These are phyloP conservation scores for Hypoxylon sp. DNA, from an alignment of 2,329 filamentous ascomycete genomes.

Conservation along the genomic window DNA sequence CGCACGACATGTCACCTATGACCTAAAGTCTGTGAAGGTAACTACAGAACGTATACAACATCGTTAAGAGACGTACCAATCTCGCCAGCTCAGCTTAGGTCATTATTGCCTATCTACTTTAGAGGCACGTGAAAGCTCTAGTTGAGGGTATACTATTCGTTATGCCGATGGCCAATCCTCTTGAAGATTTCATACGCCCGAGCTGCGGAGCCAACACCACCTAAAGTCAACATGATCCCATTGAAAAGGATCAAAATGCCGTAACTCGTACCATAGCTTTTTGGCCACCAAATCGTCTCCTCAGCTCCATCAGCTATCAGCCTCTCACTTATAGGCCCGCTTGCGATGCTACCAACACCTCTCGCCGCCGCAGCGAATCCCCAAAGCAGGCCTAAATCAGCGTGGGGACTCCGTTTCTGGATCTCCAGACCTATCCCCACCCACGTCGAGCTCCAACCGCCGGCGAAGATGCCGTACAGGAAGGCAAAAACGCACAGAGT, in stretches of 20 bases:
- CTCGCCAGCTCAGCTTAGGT: not conserved
- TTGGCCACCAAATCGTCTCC: conserved; percentile 27
- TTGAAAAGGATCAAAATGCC: conserved; percentile 37
- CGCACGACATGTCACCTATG: too few species aligned
- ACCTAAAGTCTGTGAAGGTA: too few species aligned
- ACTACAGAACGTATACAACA: not conserved
- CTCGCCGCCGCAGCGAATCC: conserved; percentile 38
- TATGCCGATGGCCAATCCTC: conserved; percentile 36
- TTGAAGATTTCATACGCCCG: conserved; percentile 29
- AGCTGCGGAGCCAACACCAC: conserved; percentile 29
- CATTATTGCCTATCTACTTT: not conserved
- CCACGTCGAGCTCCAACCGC: conserved; percentile 40
- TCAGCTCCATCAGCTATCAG: conserved; percentile 26
- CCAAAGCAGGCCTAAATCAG: conserved; percentile 38
- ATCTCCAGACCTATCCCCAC: conserved; percentile 37
- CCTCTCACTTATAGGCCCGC: conserved; percentile 38
- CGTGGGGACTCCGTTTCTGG: conserved; percentile 33
- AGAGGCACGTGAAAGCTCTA: not conserved
- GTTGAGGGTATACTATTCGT: not conserved
- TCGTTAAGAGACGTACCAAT: not conserved
- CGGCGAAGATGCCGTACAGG: conserved; percentile 37
- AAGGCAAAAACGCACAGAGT: conserved; percentile 38
- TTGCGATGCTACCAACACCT: conserved; percentile 36
- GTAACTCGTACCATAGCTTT: conserved; percentile 37
- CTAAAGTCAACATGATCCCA: conserved; percentile 34